Percentiles rank a stretch among this genome's conserved stretches.
Evolutionary conservation across 768 basidiomycete genomes (phyloP).

Genomic region (Lyophyllum semitale): DNA sequence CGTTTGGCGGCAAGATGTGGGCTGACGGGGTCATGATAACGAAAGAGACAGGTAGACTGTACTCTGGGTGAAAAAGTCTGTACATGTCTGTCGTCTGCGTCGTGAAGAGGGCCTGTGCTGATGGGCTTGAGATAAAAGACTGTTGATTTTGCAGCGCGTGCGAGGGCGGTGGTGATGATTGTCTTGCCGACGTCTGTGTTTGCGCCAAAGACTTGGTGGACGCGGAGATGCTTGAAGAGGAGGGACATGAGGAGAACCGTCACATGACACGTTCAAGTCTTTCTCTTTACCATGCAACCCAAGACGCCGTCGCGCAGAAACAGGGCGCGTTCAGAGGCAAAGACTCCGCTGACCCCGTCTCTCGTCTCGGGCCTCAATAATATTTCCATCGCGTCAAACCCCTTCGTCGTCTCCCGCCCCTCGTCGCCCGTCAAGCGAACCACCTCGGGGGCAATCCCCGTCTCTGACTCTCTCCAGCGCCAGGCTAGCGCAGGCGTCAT

Average conservation of each 20-base stretch:
- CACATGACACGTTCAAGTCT: no score
- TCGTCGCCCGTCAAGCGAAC: slow-evolving; percentile 68
- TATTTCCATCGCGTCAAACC: slow-evolving; percentile 50
- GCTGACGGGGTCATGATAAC: slow-evolving; percentile 72
- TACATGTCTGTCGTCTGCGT: slow-evolving; percentile 90
- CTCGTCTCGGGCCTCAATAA: slow-evolving; percentile 41
- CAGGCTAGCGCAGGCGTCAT: slow-evolving; percentile 73
- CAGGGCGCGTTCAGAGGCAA: slow-evolving; percentile 49
- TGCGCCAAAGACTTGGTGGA: slow-evolving; percentile 93
- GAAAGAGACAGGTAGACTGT: no score
- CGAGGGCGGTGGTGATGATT: slow-evolving; percentile 81
- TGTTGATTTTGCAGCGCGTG: slow-evolving; percentile 60
- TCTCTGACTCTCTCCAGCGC: slow-evolving; percentile 55
- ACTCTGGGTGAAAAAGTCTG: no score
- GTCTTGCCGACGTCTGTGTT: slow-evolving; percentile 98
- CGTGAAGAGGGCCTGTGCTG: slow-evolving; percentile 78
- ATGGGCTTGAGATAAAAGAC: slow-evolving; percentile 87
- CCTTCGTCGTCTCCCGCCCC: slow-evolving; percentile 63
- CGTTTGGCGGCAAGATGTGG: slow-evolving; percentile 80
- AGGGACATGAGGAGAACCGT: slow-evolving; percentile 59
- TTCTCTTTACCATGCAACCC: slow-evolving; percentile 24
- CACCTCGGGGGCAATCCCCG: slow-evolving; percentile 45
- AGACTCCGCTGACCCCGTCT: slow-evolving; percentile 53
- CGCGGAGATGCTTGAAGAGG: slow-evolving; percentile 81
- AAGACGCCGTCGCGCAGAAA: slow-evolving; percentile 49